These are phyloP conservation scores for Bipolaris victoriae DNA, from an alignment of 2,329 filamentous ascomycete genomes.

Conservation along the genomic window DNA sequence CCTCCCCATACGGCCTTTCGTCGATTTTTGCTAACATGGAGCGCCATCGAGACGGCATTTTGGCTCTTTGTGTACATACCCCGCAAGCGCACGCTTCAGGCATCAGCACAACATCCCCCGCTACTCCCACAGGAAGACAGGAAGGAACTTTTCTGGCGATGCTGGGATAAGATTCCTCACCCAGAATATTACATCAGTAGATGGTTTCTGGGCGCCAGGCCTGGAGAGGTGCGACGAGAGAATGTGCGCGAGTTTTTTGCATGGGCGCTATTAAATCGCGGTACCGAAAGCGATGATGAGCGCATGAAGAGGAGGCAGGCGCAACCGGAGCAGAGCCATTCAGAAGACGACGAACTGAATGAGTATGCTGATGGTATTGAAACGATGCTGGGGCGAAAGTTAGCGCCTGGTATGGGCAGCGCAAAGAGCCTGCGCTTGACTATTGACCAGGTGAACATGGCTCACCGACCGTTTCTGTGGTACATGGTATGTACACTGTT, in stretches of 20 bases:
- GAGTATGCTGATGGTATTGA: constrained; percentile 63
- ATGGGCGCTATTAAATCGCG: constrained; percentile 70
- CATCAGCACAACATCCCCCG: constrained; percentile 58
- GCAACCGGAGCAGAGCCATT: constrained; percentile 25
- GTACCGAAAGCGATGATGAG: constrained; percentile 44
- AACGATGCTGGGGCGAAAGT: constrained; percentile 55
- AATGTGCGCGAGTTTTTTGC: constrained; percentile 70
- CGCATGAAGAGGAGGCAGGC: constrained; percentile 20
- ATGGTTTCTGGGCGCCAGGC: constrained; percentile 70
- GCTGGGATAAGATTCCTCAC: constrained; percentile 62
- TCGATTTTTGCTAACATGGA: constrained; percentile 52
- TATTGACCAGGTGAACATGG: constrained; percentile 66
- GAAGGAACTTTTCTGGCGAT: constrained; percentile 62
- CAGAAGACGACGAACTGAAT: constrained; percentile 60
- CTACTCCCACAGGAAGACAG: constrained; percentile 57
- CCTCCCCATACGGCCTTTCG: constrained; percentile 34
- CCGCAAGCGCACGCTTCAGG: constrained; percentile 59
- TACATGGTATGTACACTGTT: constrained; percentile 58
- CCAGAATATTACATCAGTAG: constrained; percentile 63
- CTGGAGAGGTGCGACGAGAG: constrained; percentile 66
- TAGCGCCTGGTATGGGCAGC: constrained; percentile 62
- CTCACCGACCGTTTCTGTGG: constrained; percentile 69
- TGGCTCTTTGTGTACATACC: constrained; percentile 62
- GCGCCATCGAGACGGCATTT: constrained; percentile 60
- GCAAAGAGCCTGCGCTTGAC: constrained; percentile 68